Percentiles rank a stretch among this genome's conserved stretches.
phyloP scores from a whole-genome alignment of 805 yeast species.

The Kazachstania psychrophila region DNA sequence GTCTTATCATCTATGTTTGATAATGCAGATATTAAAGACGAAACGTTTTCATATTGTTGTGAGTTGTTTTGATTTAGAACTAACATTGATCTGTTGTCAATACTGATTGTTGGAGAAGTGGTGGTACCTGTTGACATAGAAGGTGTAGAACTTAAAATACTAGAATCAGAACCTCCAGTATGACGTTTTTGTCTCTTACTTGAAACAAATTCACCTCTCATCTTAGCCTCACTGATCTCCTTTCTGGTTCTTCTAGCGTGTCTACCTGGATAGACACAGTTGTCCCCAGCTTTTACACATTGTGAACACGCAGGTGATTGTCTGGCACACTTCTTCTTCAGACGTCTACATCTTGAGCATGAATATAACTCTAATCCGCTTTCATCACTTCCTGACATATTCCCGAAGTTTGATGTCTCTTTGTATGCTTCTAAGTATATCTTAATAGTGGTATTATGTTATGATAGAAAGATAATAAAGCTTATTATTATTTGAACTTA shows the following conservation, averaged over 20 bases:
- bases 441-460: too few relatives aligned
- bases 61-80: neutral
- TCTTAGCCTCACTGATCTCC: constrained; percentile 20
- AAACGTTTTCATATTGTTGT: constrained; percentile 10
- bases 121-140: neutral
- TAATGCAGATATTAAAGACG: constrained; percentile 15
- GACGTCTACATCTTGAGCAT: constrained; percentile 39
- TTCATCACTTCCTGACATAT: too few relatives aligned
- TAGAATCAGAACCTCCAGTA: neutral
- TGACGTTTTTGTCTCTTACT: constrained; percentile 7
- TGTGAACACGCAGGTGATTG: constrained; percentile 36
- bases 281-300: constrained; percentile 31
- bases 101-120: neutral
- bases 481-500: too few relatives aligned
- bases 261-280: constrained; percentile 38
- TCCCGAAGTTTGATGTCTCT: too few relatives aligned
- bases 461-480: too few relatives aligned
- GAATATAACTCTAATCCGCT: constrained; percentile 29
- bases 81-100: neutral
- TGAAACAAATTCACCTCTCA: constrained; percentile 19
- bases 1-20: constrained; percentile 1
- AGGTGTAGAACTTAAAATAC: neutral
- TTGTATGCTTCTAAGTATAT: too few relatives aligned
- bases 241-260: constrained; percentile 34
- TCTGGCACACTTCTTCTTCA: constrained; percentile 43